Base-by-base conservation (phyloP, 2,329 filamentous ascomycete species). In the Paraphoma sp. region DNA sequence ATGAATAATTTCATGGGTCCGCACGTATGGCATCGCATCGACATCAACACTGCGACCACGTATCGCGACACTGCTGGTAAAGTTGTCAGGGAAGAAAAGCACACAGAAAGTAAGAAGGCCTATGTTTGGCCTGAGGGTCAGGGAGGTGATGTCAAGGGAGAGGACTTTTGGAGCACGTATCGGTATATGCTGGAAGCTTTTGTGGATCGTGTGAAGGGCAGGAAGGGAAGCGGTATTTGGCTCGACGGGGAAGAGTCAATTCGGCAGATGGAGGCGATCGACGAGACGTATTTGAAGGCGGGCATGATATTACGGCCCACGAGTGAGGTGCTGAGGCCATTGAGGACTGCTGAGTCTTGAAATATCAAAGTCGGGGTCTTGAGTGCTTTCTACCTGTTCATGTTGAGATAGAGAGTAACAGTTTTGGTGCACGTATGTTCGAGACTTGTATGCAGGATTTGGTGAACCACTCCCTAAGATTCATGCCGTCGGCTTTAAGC, bases 141-240 rank as follows among this genome's bases (percentile, higher is more conserved):
- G 6, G 74, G 62, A 10, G 69, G 41, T 3, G 59, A 57, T 7
- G 59, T 42, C 38, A 60, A 54, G 52, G 69, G 57, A 6, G 61
- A 74, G 61, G 48, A 53, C 4, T 72, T 54, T 54, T 77, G 76
- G 74, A 57, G 64, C 11, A 76, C 74, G 17, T 77, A 77, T 61
- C 57, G 74, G 11, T 74, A 73, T 46, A 69, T 73, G 59, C 53
- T 78, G 8, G 73, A 77, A 53, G 69, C 66, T 12, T 78, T 78
- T 60, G 73, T 77, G 23, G 65, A 75, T 40, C 56, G 55, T 12
- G 63, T 76, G 1, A 70, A 68, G 53, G 63, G 60, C 12, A 62
- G 67, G 23, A 56, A 72, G 36, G 70, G 70, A 3, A 64, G 61
- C 14, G 68, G 63, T 17, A 48, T 59, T 6, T 76, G 71, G 71